Percentiles rank a stretch among this genome's conserved stretches.
Evolutionary conservation across 2,329 filamentous ascomycete genomes (phyloP).

Genomic region (Penicillium sp.): DNA sequence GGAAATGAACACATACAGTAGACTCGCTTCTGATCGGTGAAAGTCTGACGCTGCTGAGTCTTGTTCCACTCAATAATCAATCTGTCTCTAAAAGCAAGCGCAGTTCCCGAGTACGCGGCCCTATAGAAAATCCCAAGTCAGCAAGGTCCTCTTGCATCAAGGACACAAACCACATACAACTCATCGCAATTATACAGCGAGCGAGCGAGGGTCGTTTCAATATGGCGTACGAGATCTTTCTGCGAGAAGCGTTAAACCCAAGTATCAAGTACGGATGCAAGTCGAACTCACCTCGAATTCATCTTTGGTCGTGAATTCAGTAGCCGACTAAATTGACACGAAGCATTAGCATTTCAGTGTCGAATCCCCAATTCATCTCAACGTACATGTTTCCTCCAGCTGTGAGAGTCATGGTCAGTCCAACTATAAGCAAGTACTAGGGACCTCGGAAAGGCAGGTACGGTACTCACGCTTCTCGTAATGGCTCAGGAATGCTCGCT

Average conservation of each 20-base stretch:
- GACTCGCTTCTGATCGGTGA: slow-evolving; percentile 83
- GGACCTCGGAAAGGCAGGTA: slow-evolving; percentile 31
- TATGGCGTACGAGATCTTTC: slow-evolving; percentile 83
- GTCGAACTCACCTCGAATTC: slow-evolving; percentile 62
- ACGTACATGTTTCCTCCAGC: slow-evolving; percentile 61
- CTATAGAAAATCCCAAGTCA: slow-evolving; percentile 31
- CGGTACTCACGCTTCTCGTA: slow-evolving; percentile 75
- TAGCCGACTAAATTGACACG: slow-evolving; percentile 51
- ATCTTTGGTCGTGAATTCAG: slow-evolving; percentile 73
- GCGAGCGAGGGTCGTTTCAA: slow-evolving; percentile 92
- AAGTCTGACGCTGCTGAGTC: slow-evolving; percentile 94
- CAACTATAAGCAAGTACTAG: not conserved
- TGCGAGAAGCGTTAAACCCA: slow-evolving; percentile 40
- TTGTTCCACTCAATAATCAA: slow-evolving; percentile 96
- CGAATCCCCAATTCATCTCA: not conserved
- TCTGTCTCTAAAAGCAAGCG: slow-evolving; percentile 87
- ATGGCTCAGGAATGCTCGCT: slow-evolving; percentile 82
- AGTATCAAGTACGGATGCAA: not conserved
- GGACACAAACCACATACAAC: slow-evolving; percentile 41
- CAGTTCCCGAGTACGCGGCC: slow-evolving; percentile 87
- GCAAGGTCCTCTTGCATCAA: not conserved
- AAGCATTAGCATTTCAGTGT: slow-evolving; percentile 4
- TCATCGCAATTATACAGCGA: slow-evolving; percentile 99
- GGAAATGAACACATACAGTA: slow-evolving; percentile 63
- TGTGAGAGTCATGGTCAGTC: slow-evolving; percentile 29